A percentile compares a stretch with the other conserved stretches of the same genome.
Evolutionary conservation across 306 rosid species (phyloP).

Genomic region (Vicia villosa): DNA sequence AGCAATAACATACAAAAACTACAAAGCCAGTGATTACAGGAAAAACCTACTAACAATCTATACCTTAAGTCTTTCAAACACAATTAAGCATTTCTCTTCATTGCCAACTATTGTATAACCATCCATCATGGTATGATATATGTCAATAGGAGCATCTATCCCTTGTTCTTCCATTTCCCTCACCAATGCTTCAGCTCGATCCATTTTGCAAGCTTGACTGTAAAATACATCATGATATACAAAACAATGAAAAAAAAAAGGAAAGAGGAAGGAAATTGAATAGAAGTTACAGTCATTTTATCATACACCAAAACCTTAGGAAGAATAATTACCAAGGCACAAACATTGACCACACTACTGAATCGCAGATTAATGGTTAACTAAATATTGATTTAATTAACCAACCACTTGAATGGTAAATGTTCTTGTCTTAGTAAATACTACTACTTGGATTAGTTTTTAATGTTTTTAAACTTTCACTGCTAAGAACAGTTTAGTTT

Average conservation of each 20-base stretch:
- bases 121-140: conserved; percentile 98
- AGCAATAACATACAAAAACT: conserved; percentile 16
- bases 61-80: conserved; percentile 94
- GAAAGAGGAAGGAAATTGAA: conserved; percentile 22
- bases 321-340: conserved; percentile 15
- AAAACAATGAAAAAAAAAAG: conserved; percentile 1
- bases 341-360: conserved; percentile 19
- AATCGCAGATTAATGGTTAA: conserved; percentile 11
- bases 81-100: conserved; percentile 86
- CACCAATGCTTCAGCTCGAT: conserved; percentile 83
- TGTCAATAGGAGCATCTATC: conserved; percentile 91
- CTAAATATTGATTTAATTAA: conserved; percentile 16
- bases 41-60: conserved; percentile 24
- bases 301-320: conserved; percentile 13
- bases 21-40: conserved; percentile 15
- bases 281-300: conserved; percentile 25
- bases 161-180: conserved; percentile 99
- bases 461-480: background rate
- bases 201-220: conserved; percentile 84
- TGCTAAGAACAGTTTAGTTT: background rate
- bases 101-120: conserved; percentile 90
- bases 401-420: conserved; percentile 1
- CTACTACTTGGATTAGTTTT: background rate
- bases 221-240: conserved; percentile 34
- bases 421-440: conserved; percentile 4